Conservation (phyloP, 805 yeast species). For the Saturnispora ahearnii region DNA sequence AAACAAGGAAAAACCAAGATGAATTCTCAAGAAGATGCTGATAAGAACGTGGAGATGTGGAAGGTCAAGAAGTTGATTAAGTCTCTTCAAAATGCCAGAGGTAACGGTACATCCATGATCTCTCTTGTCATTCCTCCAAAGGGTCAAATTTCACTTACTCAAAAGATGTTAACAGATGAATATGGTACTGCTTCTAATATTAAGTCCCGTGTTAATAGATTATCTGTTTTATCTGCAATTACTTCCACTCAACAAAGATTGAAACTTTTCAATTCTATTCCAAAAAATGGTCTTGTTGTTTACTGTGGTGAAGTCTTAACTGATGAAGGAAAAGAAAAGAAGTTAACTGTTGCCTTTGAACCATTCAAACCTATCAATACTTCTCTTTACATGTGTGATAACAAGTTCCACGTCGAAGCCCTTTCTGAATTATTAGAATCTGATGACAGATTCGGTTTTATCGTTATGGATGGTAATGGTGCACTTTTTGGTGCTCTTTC, state of each 20-base stretch:
- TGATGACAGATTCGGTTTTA: constrained; percentile 95
- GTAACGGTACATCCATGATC: constrained; percentile 99
- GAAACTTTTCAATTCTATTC: constrained; percentile 81
- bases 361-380: constrained; percentile 99
- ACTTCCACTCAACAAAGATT: constrained; percentile 97
- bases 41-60: constrained; percentile 97
- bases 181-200: constrained; percentile 98
- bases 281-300: constrained; percentile 89
- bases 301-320: constrained; percentile 98
- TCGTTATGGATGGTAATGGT: constrained; percentile 99
- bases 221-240: constrained; percentile 91
- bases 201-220: constrained; percentile 93
- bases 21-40: constrained; percentile 70
- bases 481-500: constrained; percentile 90
- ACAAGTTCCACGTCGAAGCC: constrained; percentile 97
- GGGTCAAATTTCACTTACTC: constrained; percentile 81
- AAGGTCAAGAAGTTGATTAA: constrained; percentile 92
- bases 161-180: constrained; percentile 93
- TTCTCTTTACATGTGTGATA: constrained; percentile 92
- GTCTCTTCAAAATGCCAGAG: constrained; percentile 83
- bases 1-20: constrained; percentile 16
- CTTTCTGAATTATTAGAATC: constrained; percentile 86
- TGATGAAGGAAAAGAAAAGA: constrained; percentile 95
- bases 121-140: constrained; percentile 92
- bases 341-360: constrained; percentile 93